Evolutionary conservation across 2,329 filamentous ascomycete genomes (phyloP).

Genomic region (Sclerotinia trifoliorum): DNA sequence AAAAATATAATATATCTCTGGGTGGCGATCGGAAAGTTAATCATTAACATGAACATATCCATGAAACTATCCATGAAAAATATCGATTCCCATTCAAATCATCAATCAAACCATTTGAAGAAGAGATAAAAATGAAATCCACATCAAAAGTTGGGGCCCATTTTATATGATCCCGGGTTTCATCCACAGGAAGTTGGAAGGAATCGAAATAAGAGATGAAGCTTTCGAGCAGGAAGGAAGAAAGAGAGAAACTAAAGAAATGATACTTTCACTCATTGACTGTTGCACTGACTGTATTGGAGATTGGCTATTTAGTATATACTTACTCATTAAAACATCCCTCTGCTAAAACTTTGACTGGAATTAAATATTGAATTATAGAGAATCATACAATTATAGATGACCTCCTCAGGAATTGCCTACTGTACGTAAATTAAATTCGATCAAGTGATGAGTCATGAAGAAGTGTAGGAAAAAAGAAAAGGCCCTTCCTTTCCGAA

Average conservation of each 20-base stretch:
- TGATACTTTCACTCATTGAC: background rate
- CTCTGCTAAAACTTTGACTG: background rate
- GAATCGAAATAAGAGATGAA: constrained; percentile 2
- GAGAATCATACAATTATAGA: too few species aligned
- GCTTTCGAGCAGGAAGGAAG: background rate
- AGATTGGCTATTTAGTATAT: background rate
- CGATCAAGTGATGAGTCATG: background rate
- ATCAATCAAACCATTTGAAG: background rate
- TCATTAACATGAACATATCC: background rate
- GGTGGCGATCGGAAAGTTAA: background rate
- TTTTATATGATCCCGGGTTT: background rate
- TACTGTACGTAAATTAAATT: background rate
- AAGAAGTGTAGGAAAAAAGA: background rate
- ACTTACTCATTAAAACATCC: background rate
- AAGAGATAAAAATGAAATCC: background rate
- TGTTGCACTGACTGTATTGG: background rate
- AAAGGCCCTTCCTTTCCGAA: too few species aligned
- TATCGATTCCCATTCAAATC: background rate
- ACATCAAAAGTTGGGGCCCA: background rate
- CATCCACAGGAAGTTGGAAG: background rate
- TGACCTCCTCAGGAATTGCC: background rate
- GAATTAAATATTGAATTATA: background rate
- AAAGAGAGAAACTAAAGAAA: background rate
- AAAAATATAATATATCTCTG: background rate
- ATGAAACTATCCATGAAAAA: background rate